These are phyloP conservation scores for Streptanthus diversifolius DNA, from an alignment of 345 rosid species.

Conservation along the genomic window DNA sequence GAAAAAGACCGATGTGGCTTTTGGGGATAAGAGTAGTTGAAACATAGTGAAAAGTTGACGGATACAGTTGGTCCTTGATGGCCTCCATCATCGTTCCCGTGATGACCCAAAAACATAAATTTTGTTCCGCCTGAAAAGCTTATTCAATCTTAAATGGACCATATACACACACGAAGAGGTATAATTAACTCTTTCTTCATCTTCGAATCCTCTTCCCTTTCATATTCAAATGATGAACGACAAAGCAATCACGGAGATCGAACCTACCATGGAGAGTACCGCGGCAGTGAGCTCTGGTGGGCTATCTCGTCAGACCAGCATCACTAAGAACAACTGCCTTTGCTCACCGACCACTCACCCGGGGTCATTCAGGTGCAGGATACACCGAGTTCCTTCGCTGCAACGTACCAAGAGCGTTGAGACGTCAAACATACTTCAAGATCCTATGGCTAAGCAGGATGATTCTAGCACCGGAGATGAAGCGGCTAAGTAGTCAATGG, in stretches of 20 bases:
- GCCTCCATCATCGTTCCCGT: constrained; percentile 25
- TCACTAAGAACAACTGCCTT: constrained; percentile 18
- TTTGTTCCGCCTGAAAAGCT: constrained; percentile 1
- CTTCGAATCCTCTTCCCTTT: neutral
- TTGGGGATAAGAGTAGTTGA: constrained; percentile 5
- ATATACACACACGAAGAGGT: neutral
- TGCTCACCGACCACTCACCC: constrained; percentile 29
- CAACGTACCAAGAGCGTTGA: constrained; percentile 26
- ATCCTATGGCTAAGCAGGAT: neutral
- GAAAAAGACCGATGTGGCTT: neutral
- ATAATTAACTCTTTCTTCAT: neutral
- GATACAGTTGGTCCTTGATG: constrained; percentile 22
- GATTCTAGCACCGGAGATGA: constrained; percentile 5
- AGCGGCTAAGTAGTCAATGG: constrained; percentile 1
- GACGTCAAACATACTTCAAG: constrained; percentile 15
- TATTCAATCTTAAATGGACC: constrained; percentile 3
- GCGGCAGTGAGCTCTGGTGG: neutral
- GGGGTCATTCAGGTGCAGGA: constrained; percentile 29
- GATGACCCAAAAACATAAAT: neutral
- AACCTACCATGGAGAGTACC: neutral
- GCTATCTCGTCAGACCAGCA: constrained; percentile 27
- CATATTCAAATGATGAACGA: constrained; percentile 5
- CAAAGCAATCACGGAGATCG: constrained; percentile 1
- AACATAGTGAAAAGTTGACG: constrained; percentile 12
- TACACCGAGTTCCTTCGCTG: constrained; percentile 26